Evolutionary conservation across 805 yeast genomes (phyloP), one percentile per base, ranked within the genome.

Genomic region (Candida ulmi): DNA sequence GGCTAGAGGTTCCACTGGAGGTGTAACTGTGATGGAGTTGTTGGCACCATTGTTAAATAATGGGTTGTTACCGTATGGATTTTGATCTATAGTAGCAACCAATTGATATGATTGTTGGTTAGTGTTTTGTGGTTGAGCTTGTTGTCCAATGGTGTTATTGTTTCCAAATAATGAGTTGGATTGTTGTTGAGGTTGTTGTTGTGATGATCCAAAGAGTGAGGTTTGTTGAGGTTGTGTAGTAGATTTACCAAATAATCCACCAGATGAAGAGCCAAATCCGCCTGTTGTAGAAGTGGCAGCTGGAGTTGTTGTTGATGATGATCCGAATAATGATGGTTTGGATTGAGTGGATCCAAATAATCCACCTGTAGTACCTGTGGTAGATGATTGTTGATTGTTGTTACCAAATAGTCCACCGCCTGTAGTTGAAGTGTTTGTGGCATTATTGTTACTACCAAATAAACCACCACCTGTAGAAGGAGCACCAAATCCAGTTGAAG

Each of bases 61-160:
- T 6, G 88, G 84, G 50, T 81, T 80, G 35, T 76, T 72, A 2
- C 96, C 95, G 56, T 86, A 90, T 33, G 96, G 96, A 55, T 83
- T 76, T 43, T 70, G 68, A 41, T 64, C 68, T 38, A 63, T 55
- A 39, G 64, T 46, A 37, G 47, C 57, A 35, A 58, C 54, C 15
- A 60, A 50, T 29, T 45, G 48, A 16, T 48, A 45, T 7, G 50
- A 43, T 44, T 55, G 46, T 31, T 41, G 54, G 37, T 43, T 49
- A 16, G 48, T 18, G 30, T 38, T 47, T 26, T 40, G 44, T 31
- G 27, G 45, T 30, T 39, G 43, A 18, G 35, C 39, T 19, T 29
- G 21, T 66, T 53, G 19, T 30, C 29, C 60, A 32, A 40, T 47
- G 39, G 38, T 46, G 35, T 29, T 33, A 41, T 18, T 24, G 31